Evolutionary conservation across 352 stramenopile genomes (phyloP).

Genomic region (Thalassiosira mediterranea): DNA sequence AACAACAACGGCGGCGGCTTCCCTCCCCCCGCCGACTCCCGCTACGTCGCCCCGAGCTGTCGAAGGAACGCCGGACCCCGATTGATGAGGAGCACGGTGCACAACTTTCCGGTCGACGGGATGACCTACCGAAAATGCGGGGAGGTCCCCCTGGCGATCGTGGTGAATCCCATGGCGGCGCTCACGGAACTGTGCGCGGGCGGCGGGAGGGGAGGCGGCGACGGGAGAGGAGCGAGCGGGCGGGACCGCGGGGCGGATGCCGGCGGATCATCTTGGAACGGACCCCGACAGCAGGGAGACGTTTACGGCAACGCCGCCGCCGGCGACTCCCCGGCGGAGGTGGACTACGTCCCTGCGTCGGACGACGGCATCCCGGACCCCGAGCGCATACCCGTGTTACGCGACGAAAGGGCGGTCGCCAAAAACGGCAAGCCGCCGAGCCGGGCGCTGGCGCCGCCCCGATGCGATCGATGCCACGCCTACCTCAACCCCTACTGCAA

Average conservation of each 20-base stretch:
- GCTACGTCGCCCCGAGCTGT: constrained; percentile 54
- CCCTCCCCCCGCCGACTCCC: constrained; percentile 55
- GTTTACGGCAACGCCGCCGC: constrained; percentile 26
- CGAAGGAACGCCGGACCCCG: constrained; percentile 62
- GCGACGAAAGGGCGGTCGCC: constrained; percentile 6
- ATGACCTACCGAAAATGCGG: constrained; percentile 51
- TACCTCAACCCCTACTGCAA: constrained; percentile 80
- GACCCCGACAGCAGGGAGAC: constrained; percentile 37
- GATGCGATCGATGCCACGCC: constrained; percentile 67
- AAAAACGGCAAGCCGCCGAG: background rate
- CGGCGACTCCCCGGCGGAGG: constrained; percentile 4
- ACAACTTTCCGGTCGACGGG: constrained; percentile 61
- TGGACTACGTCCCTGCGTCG: constrained; percentile 46
- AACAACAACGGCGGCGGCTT: constrained; percentile 23
- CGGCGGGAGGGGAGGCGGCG: background rate
- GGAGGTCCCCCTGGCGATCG: constrained; percentile 60
- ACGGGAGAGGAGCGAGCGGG: too few species aligned
- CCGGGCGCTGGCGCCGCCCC: constrained; percentile 39
- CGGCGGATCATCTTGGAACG: constrained; percentile 16
- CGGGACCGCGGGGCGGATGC: background rate
- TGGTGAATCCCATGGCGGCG: constrained; percentile 59
- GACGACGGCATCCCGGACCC: constrained; percentile 27
- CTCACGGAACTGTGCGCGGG: constrained; percentile 38
- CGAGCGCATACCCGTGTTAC: constrained; percentile 44
- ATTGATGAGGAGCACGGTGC: constrained; percentile 62